Evolutionary conservation across 345 rosid genomes (phyloP).

Genomic region (Melaleuca quinquenervia): DNA sequence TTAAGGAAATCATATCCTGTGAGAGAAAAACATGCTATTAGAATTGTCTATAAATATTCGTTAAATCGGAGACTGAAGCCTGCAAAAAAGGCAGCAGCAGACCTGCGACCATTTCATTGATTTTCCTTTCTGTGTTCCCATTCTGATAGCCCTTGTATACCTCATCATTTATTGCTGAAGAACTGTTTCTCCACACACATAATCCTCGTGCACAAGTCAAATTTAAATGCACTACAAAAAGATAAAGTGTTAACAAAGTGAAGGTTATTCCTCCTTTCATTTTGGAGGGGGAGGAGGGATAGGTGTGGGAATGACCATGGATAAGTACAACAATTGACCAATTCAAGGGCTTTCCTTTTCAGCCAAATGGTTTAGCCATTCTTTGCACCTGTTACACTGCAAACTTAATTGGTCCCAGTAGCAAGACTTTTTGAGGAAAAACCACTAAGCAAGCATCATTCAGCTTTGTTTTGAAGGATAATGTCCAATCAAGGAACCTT

Average conservation of each 20-base stretch:
- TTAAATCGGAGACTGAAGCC: background rate
- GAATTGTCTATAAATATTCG: background rate
- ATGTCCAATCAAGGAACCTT: background rate
- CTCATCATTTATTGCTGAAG: slow-evolving; percentile 57
- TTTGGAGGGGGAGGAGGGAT: background rate
- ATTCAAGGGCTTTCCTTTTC: background rate
- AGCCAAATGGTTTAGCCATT: background rate
- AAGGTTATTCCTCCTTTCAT: background rate
- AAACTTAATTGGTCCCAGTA: background rate
- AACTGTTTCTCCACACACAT: slow-evolving; percentile 55
- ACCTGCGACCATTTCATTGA: slow-evolving; percentile 82
- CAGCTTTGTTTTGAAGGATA: background rate
- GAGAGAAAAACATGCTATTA: background rate
- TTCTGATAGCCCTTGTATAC: slow-evolving; percentile 57
- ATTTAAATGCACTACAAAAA: slow-evolving; percentile 20
- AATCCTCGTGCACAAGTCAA: slow-evolving; percentile 49
- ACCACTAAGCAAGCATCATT: background rate
- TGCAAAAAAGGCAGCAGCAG: background rate
- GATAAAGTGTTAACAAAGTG: background rate
- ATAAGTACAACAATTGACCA: background rate
- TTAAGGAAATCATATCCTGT: slow-evolving; percentile 57
- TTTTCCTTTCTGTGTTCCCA: slow-evolving; percentile 51
- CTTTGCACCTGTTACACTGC: background rate
- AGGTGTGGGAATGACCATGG: background rate
- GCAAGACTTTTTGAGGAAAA: background rate